Base-by-base conservation (phyloP, 495 filamentous ascomycete genomes). In the Lasiosphaeria ovina region DNA sequence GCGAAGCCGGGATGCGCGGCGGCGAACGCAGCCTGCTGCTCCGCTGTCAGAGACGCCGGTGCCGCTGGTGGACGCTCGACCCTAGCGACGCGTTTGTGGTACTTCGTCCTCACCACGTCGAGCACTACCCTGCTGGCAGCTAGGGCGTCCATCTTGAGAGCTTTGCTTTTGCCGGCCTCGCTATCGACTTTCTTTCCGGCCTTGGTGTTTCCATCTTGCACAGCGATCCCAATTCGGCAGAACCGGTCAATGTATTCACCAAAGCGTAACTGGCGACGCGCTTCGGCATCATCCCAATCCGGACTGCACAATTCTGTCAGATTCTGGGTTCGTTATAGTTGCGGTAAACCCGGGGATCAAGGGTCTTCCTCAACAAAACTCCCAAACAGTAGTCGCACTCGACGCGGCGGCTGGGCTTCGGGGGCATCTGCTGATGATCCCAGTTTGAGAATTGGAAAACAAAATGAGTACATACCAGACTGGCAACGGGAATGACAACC, bases 41-140 rank as follows among this genome's bases (percentile, higher is more conserved):
- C 17, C 45, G 53, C 47, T 6, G 58, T 38, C 55, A 42, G 32
- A 9, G 9, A 35, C 2, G 51, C 8, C 24, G 35, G 16, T 14
- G 7, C 6, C 36, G n/a, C 3, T 44, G 31, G n/a, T 24, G 51
- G 35, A 17, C 58, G 56, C 56, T 76, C 75, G 35, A 77, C 49
- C 58, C 59, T 69, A 2, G 71, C 74, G 4, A 73, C 67, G 54
- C 73, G 66, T 50, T 60, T 72, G 33, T 64, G 54, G 59, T 65
- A 79, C 66, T 79, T 81, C 31, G 48, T 53, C 54, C 59, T 69
- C 17, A 81, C 67, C 11, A 74, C 70, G 9, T 67, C 63, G 17
- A 81, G 35, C 38, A 81, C 72, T n/a, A 77, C 62, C 60, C 65
- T 69, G 6, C 75, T 66, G 0, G 78, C 78, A 12, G 63, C 66